Conservation (phyloP, 305 asterid genomes). For the Fraxinus velutina region DNA sequence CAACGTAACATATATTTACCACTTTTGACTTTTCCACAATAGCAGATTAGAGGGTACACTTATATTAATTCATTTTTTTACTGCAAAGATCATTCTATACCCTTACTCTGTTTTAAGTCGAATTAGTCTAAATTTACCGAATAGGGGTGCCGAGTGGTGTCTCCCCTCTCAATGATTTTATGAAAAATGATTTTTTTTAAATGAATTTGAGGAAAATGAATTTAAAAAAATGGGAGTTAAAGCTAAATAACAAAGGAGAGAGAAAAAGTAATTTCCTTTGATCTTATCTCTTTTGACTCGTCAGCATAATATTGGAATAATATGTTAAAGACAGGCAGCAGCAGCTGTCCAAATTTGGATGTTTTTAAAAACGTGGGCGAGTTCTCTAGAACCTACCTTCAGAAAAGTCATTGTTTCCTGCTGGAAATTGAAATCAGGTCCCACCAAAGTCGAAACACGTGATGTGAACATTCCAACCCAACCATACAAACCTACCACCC, state of each 20-base stretch:
- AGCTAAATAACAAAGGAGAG: not conserved
- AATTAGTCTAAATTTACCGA: too few species aligned
- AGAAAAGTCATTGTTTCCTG: not conserved
- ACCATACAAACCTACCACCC: not conserved
- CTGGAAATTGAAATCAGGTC: not conserved
- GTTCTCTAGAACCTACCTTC: not conserved
- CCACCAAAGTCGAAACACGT: not conserved
- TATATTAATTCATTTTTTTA: too few species aligned
- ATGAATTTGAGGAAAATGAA: not conserved
- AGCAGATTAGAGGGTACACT: too few species aligned
- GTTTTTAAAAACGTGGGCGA: not conserved
- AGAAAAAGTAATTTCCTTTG: too few species aligned
- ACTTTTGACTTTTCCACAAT: not conserved
- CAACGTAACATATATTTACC: too few species aligned
- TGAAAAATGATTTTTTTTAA: too few species aligned
- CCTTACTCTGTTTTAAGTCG: not conserved
- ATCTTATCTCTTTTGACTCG: not conserved
- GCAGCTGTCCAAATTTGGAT: not conserved
- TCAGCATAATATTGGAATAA: not conserved
- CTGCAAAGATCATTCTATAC: not conserved
- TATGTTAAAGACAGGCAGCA: not conserved
- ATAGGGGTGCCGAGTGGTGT: too few species aligned
- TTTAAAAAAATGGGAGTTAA: not conserved
- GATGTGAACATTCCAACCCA: not conserved
- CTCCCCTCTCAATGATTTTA: too few species aligned